Evolutionary conservation across 73 alveolate genomes (phyloP).

Genomic region (Symbiodinium pilosum): DNA sequence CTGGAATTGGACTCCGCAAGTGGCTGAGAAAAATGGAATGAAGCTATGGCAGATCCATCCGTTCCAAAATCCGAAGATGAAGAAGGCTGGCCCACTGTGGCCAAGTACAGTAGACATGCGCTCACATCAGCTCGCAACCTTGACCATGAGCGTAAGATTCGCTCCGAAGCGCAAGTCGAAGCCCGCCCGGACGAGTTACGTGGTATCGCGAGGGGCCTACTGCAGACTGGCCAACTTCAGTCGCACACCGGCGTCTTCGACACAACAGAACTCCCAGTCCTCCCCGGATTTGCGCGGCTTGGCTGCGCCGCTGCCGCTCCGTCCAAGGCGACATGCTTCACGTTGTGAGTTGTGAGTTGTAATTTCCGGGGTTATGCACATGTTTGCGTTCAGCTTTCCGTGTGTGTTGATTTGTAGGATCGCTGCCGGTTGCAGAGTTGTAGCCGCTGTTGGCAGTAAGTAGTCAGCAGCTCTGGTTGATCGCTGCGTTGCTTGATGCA

Average conservation of each 20-base stretch:
- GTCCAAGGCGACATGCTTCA: conserved; percentile 4
- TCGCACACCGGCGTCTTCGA: conserved; percentile 25
- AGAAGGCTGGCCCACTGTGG: conserved; percentile 55
- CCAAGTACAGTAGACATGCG: not conserved
- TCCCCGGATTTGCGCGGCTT: not conserved
- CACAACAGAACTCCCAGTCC: not conserved
- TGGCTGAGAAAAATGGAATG: not conserved
- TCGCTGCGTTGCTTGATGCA: no score
- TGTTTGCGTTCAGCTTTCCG: no score
- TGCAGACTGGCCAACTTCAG: not conserved
- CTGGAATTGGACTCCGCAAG: conserved; percentile 2
- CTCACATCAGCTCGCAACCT: not conserved
- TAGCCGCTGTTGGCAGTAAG: no score
- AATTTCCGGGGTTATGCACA: not conserved
- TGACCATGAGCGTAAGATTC: not conserved
- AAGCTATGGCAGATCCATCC: not conserved
- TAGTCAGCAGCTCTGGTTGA: no score
- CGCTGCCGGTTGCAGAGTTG: no score
- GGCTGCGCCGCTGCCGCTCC: not conserved
- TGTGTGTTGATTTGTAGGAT: not conserved
- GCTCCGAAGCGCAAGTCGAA: not conserved
- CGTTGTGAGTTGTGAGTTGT: not conserved
- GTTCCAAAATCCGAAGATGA: conserved; percentile 23
- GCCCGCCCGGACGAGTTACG: not conserved
- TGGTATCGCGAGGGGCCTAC: not conserved